Base-by-base conservation (phyloP, 129 eudicot genomes). In the Dittrichia graveolens region DNA sequence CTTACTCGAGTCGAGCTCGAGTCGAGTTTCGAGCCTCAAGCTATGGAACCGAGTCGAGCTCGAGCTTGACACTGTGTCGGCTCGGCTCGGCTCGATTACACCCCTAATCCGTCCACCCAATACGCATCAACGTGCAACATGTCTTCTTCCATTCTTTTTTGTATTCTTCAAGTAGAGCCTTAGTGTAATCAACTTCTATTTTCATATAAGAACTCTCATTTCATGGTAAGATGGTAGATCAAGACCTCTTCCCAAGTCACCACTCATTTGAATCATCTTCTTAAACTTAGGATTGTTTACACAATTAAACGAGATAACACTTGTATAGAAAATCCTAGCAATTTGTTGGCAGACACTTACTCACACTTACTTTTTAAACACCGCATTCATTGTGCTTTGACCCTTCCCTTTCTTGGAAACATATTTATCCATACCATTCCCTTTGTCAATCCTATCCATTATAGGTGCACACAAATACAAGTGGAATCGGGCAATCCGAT, bases 101-200 rank as follows among this genome's bases (percentile, higher is more conserved):
- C n/a, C n/a, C n/a, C n/a, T n/a, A n/a, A n/a, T n/a, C n/a, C n/a
- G n/a, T n/a, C n/a, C 69, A 64, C 4, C 69, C 69, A 64, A 40
- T 35, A 44, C 50, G n/a, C 69, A 64, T 64, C 11, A 64, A 5
- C 11, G 39, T 64, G 69, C 34, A 64, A 0, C 69, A 37, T 14
- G 69, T 64, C 7, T 64, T 64, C 12, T 64, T 64, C 69, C n/a
- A 64, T 6, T 42, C 52, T 6, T 40, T 64, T n/a, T n/a, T n/a
- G n/a, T n/a, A n/a, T n/a, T n/a, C n/a, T n/a, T n/a, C n/a, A n/a
- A n/a, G n/a, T n/a, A n/a, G n/a, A n/a, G n/a, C n/a, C n/a, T n/a
- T n/a, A n/a, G n/a, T n/a, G n/a, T n/a, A n/a, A n/a, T n/a, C n/a
- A 41, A 64, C 49, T 41, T 64, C 69, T 10, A 37, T 62, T 41